Evolutionary conservation across 2,329 filamentous ascomycete species (phyloP), one percentile per base, ranked within the genome.

Genomic region (Metarhizium sp.): DNA sequence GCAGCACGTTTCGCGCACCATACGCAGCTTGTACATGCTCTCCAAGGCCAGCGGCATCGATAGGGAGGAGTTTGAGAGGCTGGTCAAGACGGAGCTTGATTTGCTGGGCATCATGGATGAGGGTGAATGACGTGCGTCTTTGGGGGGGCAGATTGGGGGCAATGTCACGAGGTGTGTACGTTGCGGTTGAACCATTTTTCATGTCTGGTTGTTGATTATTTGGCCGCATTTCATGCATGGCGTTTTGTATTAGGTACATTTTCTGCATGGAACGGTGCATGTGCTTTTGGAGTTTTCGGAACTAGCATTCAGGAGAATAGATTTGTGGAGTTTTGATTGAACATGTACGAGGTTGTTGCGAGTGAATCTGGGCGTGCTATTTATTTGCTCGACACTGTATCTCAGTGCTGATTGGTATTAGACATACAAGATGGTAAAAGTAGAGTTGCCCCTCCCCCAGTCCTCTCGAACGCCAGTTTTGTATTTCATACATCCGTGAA

Each of bases 1-100:
- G 69, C 86, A 91, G 70, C 88, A 92, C 69, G 84, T 94, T 48
- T 85, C 84, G 40, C 85, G 86, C 8, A 88, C 85, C 64, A 80
- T 94, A 55, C 87, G 89, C 74, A 91, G 86, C 68, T 70, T 94
- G 60, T 92, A 84, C 68, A 72, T 87, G 60, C 71, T 94, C 59
- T 85, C 88, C 29, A 80, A 79, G 46, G 79, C 84, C 1, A 83
- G 83, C 25, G 88, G 88, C 0, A 91, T 94, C 61, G 82, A 87
- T 52, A 75, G 84, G 48, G 81, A 82, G 38, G 88, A 92, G 66
- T 94, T 92, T 70, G 85, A 88, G 68, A 75, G 80, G 52, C 76
- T 92, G 58, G 80, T 92, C 13, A 79, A 78, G 68, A 83, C 80
- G 25, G 89, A 92, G 71, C 70, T 92, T 56, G 85, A 90, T 55